Evolutionary conservation across 768 basidiomycete genomes (phyloP).

Genomic region (Boletus bicolor): DNA sequence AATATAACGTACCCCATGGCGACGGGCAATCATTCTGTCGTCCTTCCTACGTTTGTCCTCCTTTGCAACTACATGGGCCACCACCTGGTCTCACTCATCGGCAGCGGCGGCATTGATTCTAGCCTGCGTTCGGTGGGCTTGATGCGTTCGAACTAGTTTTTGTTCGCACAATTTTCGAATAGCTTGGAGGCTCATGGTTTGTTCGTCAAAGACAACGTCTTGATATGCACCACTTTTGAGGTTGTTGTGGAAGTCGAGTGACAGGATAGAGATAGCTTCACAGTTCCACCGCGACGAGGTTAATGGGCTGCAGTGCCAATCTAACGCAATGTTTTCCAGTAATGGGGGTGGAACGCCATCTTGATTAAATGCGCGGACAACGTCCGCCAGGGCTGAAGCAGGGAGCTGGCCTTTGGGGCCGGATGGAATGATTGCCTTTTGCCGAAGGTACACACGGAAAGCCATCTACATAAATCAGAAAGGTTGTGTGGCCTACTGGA

Average conservation of each 20-base stretch:
- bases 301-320: neutral
- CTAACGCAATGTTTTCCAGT: neutral
- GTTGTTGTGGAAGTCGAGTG: neutral
- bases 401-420: no score
- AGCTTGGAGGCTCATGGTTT: neutral
- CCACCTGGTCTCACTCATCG: neutral
- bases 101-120: neutral
- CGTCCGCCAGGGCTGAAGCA: no score
- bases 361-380: no score
- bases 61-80: neutral
- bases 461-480: no score
- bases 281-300: slow-evolving; percentile 1
- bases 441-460: no score
- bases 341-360: no score
- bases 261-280: neutral
- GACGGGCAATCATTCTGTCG: neutral
- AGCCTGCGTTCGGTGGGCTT: neutral
- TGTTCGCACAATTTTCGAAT: neutral
- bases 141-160: neutral
- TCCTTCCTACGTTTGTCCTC: neutral
- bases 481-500: no score
- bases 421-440: no score
- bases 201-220: neutral
- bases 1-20: neutral
- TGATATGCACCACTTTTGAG: neutral